Evolutionary conservation across 805 yeast species (phyloP).

Genomic region (Metschnikowia lochheadii): DNA sequence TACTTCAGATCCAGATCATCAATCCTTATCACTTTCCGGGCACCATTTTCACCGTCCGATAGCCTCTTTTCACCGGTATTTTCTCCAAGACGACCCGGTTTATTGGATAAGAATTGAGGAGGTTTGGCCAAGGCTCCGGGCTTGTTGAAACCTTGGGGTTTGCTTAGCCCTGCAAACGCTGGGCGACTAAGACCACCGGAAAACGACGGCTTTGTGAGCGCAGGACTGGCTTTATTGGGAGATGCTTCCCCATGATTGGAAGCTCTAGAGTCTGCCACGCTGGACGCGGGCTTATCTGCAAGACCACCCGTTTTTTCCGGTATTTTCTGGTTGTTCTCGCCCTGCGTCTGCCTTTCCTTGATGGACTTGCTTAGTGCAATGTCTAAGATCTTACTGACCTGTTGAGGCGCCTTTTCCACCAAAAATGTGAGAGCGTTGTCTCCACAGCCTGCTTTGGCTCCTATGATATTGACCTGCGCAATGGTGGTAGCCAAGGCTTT

Average conservation of each 20-base stretch:
- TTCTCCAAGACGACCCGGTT: slow-evolving; percentile 18
- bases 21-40: slow-evolving; percentile 7
- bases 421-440: slow-evolving; percentile 74
- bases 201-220: slow-evolving; percentile 24
- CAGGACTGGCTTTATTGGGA: background rate
- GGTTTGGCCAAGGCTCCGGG: slow-evolving; percentile 32
- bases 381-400: slow-evolving; percentile 71
- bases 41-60: slow-evolving; percentile 8
- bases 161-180: slow-evolving; percentile 20
- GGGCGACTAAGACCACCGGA: slow-evolving; percentile 25
- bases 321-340: background rate
- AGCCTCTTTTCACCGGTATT: slow-evolving; percentile 10
- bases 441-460: slow-evolving; percentile 75
- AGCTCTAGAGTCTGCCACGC: background rate
- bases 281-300: background rate
- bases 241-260: background rate
- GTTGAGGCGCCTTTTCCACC: slow-evolving; percentile 78
- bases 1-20: slow-evolving; percentile 2
- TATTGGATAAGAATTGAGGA: slow-evolving; percentile 36
- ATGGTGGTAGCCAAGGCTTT: slow-evolving; percentile 92
- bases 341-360: slow-evolving; percentile 30
- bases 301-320: background rate
- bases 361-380: slow-evolving; percentile 81
- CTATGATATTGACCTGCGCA: slow-evolving; percentile 84
- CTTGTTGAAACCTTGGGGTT: slow-evolving; percentile 27